Base-by-base conservation (phyloP, 768 basidiomycete species). In the Leccinum uliginosum region DNA sequence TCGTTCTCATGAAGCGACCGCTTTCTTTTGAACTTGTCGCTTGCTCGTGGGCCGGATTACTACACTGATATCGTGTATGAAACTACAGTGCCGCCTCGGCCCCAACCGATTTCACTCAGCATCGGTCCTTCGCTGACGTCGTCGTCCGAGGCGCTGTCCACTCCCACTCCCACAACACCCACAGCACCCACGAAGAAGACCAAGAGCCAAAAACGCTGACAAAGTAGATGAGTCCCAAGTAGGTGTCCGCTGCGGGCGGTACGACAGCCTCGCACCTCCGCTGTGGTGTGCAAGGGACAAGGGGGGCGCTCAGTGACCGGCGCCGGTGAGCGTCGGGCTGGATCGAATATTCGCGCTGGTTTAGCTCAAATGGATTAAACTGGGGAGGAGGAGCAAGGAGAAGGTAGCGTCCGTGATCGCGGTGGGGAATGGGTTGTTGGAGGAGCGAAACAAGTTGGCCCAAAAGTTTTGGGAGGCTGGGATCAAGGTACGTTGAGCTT, bases 61-160 rank as follows among this genome's bases (percentile, higher is more conserved):
- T 98, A 99, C 74, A 99, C 97, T 2, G 97, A 96, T 17, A 87
- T 99, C 65, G 98, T 98, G 70, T 98, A 96, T 74, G 97, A 99
- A 73, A 96, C 93, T 45, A 83, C 91, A 59, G 91, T 93, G 93
- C 92, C 66, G 91, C 87, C 2, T 98, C 94, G 12, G 94, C 96
- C 0, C 95, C 96, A 2, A 93, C 96, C 0, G 86, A 85, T 3
- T 85, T 92, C 75, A 62, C 75, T 29, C 50, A 78, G 82, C 61
- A 80, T 27, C 27, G 27, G 81, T 1, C 77, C 81, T 0, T 65
- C 80, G 15, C 63, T 76, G 6, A 64, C 69, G 11, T 51, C 73
- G 14, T 34, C 32, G 10, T 56, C 58, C 6, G 58, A 66, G 12
- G 50, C 73, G 3, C 30, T 74, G 6, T 60, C 73, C 14, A 23